Conservation (phyloP, 2,329 filamentous ascomycete genomes). For the Aspergillus fructus region DNA sequence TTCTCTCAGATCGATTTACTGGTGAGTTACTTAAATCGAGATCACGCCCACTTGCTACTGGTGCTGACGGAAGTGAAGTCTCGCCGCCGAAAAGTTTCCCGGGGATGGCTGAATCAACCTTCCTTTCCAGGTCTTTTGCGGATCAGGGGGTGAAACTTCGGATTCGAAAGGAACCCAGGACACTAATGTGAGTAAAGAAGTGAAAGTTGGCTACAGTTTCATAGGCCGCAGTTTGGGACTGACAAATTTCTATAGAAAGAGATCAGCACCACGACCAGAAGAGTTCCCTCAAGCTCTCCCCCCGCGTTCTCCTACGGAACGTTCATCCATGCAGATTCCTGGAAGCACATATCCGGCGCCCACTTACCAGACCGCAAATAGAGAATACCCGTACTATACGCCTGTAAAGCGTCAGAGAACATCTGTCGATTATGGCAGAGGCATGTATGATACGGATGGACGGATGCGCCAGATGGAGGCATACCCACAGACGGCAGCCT, state of each 20-base stretch:
- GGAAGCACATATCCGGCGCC: conserved; percentile 29
- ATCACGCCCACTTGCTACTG: neutral
- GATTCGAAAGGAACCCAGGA: conserved; percentile 77
- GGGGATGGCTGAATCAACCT: conserved; percentile 78
- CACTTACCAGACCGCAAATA: conserved; percentile 31
- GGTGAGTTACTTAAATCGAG: conserved; percentile 44
- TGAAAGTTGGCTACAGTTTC: neutral
- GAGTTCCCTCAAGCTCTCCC: conserved; percentile 38
- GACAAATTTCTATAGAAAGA: conserved; percentile 35
- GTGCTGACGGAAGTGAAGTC: conserved; percentile 29
- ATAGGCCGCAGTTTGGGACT: conserved; percentile 4
- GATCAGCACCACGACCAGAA: conserved; percentile 36
- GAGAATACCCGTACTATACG: conserved; percentile 38
- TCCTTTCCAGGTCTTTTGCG: conserved; percentile 76
- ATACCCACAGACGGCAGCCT: conserved; percentile 34
- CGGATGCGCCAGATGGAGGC: conserved; percentile 39
- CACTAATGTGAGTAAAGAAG: conserved; percentile 39
- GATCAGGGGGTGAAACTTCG: conserved; percentile 83
- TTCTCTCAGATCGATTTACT: conserved; percentile 67
- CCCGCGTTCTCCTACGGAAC: conserved; percentile 40
- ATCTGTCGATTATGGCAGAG: conserved; percentile 38
- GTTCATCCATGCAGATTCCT: conserved; percentile 36
- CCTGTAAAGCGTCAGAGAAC: conserved; percentile 42
- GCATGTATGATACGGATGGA: conserved; percentile 36
- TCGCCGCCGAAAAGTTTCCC: conserved; percentile 66